Evolutionary conservation across 331 rosid genomes (phyloP).

Genomic region (Quercus phellos): DNA sequence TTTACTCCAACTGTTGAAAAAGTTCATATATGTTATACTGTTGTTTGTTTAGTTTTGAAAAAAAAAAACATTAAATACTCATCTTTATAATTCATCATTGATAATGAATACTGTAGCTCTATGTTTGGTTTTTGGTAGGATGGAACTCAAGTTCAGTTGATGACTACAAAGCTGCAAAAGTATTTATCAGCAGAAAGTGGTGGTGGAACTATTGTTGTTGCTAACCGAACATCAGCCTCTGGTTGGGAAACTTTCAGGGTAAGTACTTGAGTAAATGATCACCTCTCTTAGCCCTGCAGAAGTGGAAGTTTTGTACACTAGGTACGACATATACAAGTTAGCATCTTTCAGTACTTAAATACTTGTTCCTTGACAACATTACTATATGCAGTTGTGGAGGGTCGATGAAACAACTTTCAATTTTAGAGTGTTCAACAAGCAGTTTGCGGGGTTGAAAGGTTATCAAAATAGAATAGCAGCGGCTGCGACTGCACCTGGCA

Average conservation of each 20-base stretch:
- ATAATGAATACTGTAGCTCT: not conserved
- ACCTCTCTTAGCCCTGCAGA: no score
- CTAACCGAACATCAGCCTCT: slow-evolving; percentile 40
- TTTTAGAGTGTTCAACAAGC: slow-evolving; percentile 48
- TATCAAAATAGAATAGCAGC: slow-evolving; percentile 29
- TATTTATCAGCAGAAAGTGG: slow-evolving; percentile 53
- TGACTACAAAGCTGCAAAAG: slow-evolving; percentile 42
- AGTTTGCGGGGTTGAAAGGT: slow-evolving; percentile 38
- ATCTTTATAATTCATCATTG: not conserved
- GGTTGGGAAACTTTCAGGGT: slow-evolving; percentile 73
- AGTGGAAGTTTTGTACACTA: no score
- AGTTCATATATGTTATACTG: no score
- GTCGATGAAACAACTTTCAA: slow-evolving; percentile 45
- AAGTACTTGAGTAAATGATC: not conserved
- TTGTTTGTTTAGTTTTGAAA: no score
- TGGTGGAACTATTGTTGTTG: slow-evolving; percentile 47
- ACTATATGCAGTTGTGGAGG: slow-evolving; percentile 55
- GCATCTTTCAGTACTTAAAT: not conserved
- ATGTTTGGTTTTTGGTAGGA: slow-evolving; percentile 36
- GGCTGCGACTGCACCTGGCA: slow-evolving; percentile 22
- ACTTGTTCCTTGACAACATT: not conserved
- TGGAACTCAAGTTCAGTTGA: slow-evolving; percentile 57
- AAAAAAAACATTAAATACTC: no score
- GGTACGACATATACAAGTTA: no score
- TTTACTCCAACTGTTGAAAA: no score